These are phyloP conservation scores for Xylaria multiplex DNA, from an alignment of 2,329 filamentous ascomycete species.

Conservation along the genomic window DNA sequence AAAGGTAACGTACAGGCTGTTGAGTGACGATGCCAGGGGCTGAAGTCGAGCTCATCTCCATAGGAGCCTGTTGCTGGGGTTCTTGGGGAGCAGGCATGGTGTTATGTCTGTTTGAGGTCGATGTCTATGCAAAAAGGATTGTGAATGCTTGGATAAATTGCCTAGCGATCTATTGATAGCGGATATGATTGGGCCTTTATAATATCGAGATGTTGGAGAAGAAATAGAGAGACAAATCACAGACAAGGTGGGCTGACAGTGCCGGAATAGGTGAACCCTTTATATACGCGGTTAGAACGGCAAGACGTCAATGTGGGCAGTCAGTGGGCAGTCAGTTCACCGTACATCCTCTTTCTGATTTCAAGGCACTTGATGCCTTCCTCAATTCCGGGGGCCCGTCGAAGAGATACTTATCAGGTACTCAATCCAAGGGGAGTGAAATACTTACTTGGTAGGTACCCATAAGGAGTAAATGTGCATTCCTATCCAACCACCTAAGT, in stretches of 20 bases:
- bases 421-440: not conserved
- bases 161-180: not conserved
- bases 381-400: not conserved
- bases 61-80: slow-evolving; percentile 57
- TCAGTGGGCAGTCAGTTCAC: not conserved
- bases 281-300: slow-evolving; percentile 25
- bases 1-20: slow-evolving; percentile 54
- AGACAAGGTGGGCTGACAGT: not conserved
- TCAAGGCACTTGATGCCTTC: slow-evolving; percentile 5
- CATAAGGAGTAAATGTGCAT: no score
- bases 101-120: slow-evolving; percentile 15
- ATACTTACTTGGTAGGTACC: no score
- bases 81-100: slow-evolving; percentile 54
- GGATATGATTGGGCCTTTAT: not conserved
- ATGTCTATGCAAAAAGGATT: not conserved
- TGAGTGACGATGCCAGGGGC: slow-evolving; percentile 52
- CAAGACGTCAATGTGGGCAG: slow-evolving; percentile 1
- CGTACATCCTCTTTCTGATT: not conserved
- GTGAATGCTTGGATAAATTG: not conserved
- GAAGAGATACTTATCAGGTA: not conserved
- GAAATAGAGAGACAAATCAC: not conserved
- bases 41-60: slow-evolving; percentile 50
- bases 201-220: not conserved
- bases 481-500: not conserved
- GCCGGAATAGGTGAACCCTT: slow-evolving; percentile 20